phyloP scores from a whole-genome alignment of 495 filamentous ascomycete genomes.

The Penicillium samsonianum region DNA sequence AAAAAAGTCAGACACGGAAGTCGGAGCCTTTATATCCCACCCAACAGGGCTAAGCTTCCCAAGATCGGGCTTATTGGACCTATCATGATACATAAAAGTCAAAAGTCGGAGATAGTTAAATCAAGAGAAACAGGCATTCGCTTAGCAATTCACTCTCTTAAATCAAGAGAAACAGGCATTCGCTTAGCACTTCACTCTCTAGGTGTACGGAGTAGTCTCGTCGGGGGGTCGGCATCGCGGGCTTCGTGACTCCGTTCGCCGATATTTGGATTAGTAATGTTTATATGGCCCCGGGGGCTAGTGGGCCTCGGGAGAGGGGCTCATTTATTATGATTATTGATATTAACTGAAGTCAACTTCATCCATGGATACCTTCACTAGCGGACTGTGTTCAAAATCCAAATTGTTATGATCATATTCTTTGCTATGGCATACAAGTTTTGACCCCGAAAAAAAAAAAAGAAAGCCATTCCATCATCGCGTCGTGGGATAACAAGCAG shows the following conservation, averaged over 20 bases:
- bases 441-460: not conserved
- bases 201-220: too few relatives aligned
- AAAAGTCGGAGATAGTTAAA: not conserved
- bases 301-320: too few relatives aligned
- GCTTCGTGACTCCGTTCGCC: conserved; percentile 2
- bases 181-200: not conserved
- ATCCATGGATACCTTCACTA: too few relatives aligned
- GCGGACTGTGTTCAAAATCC: too few relatives aligned
- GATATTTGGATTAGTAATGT: conserved; percentile 9
- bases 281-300: too few relatives aligned
- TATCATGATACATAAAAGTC: not conserved
- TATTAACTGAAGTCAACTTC: not conserved
- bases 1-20: not conserved
- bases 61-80: not conserved
- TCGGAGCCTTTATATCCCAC: not conserved
- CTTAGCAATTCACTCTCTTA: not conserved
- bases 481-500: conserved; percentile 15
- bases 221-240: conserved; percentile 12
- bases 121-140: conserved; percentile 6
- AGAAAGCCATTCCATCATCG: conserved; percentile 23
- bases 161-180: not conserved
- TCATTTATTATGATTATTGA: not conserved
- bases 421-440: conserved; percentile 9
- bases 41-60: not conserved
- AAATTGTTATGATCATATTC: conserved; percentile 6